Evolutionary conservation across 257 asterid genomes (phyloP), one percentile per base, ranked within the genome.

Genomic region (Buddleja alternifolia): DNA sequence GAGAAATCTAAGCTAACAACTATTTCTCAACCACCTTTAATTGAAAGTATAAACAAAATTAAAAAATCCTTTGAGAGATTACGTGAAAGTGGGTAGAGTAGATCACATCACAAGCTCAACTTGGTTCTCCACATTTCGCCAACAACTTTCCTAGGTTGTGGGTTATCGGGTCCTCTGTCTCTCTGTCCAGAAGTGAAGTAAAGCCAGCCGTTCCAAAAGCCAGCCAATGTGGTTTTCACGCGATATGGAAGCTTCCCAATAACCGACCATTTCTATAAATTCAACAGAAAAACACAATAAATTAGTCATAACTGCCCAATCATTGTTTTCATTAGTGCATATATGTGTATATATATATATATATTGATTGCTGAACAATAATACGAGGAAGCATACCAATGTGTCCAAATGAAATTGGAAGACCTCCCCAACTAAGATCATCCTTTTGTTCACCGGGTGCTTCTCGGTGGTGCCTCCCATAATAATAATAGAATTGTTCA

Each of bases 171-270:
- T 36, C 94, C 92, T 75, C 96, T 86, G 66, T 89, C 96, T 51
- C 96, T 74, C 76, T 89, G 96, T 47, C 96, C 96, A 4, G 96
- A 89, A 16, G 96, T 89, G 73, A 89, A 89, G 77, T 89, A 89
- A 60, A 84, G 54, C 81, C 83, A 82, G 45, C 94, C 94, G 14
- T 89, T 78, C 93, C 90, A 88, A 20, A 75, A 86, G 0, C 86
- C 90, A 0, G 86, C 82, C 67, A 78, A 29, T 8, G 96, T 79
- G 1, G 96, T 88, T 60, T 88, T 88, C 16, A 80, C 67, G 9
- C 93, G 83, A 74, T 80, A 86, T 4, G 93, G 96, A 65, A 86
- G 83, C 83, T 71, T 84, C 24, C 93, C 96, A 7, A 88, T 77
- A 8, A 84, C 88, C 0, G 90, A 80, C 96, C 96, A 88, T 66